These are phyloP conservation scores for Lithohypha guttulata DNA, from an alignment of 2,329 filamentous ascomycete genomes.

Conservation along the genomic window DNA sequence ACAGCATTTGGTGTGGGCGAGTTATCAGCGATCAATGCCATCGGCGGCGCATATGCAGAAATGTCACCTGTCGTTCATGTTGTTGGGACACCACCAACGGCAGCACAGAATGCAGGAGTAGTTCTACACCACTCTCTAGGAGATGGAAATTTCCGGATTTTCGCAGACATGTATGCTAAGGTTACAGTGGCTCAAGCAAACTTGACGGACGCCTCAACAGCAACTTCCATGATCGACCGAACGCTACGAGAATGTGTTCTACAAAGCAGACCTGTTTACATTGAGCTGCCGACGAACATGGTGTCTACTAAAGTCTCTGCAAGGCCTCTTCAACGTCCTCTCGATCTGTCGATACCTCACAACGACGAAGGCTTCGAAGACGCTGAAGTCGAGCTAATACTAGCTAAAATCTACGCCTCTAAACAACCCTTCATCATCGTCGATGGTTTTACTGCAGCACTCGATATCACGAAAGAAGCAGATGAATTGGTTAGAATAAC, in stretches of 20 bases:
- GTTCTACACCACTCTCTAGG: slow-evolving; percentile 27
- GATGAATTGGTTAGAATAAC: slow-evolving; percentile 36
- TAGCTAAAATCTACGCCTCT: slow-evolving; percentile 35
- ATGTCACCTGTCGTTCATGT: slow-evolving; percentile 52
- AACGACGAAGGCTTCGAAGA: slow-evolving; percentile 22
- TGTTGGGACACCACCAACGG: slow-evolving; percentile 33
- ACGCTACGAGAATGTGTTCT: slow-evolving; percentile 41
- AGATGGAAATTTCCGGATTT: slow-evolving; percentile 43
- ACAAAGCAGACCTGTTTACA: slow-evolving; percentile 46
- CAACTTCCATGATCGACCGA: slow-evolving; percentile 42
- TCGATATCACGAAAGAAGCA: slow-evolving; percentile 34
- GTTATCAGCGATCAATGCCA: slow-evolving; percentile 29
- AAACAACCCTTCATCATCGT: slow-evolving; percentile 42
- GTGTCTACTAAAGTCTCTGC: slow-evolving; percentile 16
- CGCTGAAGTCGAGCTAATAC: slow-evolving; percentile 19
- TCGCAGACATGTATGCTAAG: slow-evolving; percentile 39
- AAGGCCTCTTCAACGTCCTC: slow-evolving; percentile 11
- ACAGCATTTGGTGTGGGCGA: slow-evolving; percentile 53
- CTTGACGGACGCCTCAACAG: slow-evolving; percentile 35
- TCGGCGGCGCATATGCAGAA: slow-evolving; percentile 43
- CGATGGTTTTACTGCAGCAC: slow-evolving; percentile 39
- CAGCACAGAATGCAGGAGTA: slow-evolving; percentile 14
- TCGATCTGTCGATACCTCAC: slow-evolving; percentile 16
- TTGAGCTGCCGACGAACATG: slow-evolving; percentile 38
- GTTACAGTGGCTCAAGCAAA: slow-evolving; percentile 43